These are phyloP conservation scores for Lachnellula willkommii DNA, from an alignment of 2,329 filamentous ascomycete species.

Conservation along the genomic window DNA sequence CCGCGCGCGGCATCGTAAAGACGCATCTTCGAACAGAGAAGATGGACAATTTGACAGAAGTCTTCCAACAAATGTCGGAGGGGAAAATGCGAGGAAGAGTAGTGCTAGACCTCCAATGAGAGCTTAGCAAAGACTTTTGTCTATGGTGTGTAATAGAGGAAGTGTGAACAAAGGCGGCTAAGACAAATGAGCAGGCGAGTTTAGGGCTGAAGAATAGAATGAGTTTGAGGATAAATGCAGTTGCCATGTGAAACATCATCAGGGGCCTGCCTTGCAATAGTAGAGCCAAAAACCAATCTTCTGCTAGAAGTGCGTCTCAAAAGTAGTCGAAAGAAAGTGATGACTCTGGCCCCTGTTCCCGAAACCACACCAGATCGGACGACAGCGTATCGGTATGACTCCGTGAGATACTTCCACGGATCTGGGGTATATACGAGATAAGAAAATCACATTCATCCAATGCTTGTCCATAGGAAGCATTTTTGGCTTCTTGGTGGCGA, in stretches of 20 bases:
- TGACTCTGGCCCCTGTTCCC: too few relatives aligned
- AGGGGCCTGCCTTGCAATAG: too few relatives aligned
- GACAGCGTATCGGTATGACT: background rate
- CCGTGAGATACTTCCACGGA: background rate
- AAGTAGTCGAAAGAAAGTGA: too few relatives aligned
- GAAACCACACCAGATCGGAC: background rate
- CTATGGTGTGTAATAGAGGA: background rate
- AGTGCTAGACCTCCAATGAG: constrained; percentile 38
- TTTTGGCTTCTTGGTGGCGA: background rate
- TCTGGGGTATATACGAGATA: background rate
- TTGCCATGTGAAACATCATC: background rate
- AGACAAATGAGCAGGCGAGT: background rate
- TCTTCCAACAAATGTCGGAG: constrained; percentile 41
- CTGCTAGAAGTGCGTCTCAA: background rate
- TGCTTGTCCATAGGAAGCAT: too few relatives aligned
- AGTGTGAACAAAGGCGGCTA: background rate
- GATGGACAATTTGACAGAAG: constrained; percentile 41
- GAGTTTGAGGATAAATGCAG: background rate
- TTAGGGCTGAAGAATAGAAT: background rate
- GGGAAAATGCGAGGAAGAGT: constrained; percentile 42
- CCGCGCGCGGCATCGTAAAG: constrained; percentile 42
- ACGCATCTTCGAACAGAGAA: constrained; percentile 41
- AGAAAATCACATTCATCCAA: background rate
- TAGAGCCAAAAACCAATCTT: background rate
- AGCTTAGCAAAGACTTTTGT: background rate